Evolutionary conservation across 2,329 filamentous ascomycete species (phyloP), one percentile per base, ranked within the genome.

Genomic region (Arthrinium phaeospermum): DNA sequence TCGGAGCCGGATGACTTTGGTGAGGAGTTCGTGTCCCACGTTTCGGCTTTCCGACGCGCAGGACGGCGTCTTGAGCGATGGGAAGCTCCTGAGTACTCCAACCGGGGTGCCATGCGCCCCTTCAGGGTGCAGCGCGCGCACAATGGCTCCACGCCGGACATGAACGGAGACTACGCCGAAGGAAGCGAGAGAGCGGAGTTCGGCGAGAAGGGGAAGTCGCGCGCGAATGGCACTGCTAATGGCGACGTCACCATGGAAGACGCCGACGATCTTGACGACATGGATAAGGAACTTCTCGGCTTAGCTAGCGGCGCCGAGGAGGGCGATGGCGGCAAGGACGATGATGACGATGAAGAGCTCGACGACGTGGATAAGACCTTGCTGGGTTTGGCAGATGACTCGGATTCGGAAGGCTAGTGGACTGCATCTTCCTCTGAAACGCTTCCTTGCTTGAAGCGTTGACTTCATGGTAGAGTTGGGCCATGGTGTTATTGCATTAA

Each of bases 1-100:
- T 82, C 83, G 22, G 93, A 95, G 79, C 82, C 86, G 0, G 92
- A 94, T 74, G 93, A 96, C 81, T 93, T 91, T 76, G 94, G 94
- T 61, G 94, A 96, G 80, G 93, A 96, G 80, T 86, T 90, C 7
- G 87, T 88, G 71, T 86, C 89, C 1, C 91, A 93, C 72, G 88
- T 90, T 4, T 90, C 92, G 14, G 88, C 93, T 10, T 82, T 96
- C 24, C 85, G 91, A 70, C 88, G 92, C 22, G 86, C 88, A 0
- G 84, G 86, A 27, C 87, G 94, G 41, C 87, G 94, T 53, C 83
- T 96, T n/a, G 84, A 88, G 70, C 88, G 93, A 45, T 96, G 94
- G 94, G 87, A 90, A 45, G 49, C 30, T 34, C 68, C 68, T 1
- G 68, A 70, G 10, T 51, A 51, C n/a, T 41, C 12, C 46, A 51